A percentile compares a stretch with the other conserved stretches of the same genome.
phyloP scores from a whole-genome alignment of 495 filamentous ascomycete genomes.

The Hyaloscypha finlandica region DNA sequence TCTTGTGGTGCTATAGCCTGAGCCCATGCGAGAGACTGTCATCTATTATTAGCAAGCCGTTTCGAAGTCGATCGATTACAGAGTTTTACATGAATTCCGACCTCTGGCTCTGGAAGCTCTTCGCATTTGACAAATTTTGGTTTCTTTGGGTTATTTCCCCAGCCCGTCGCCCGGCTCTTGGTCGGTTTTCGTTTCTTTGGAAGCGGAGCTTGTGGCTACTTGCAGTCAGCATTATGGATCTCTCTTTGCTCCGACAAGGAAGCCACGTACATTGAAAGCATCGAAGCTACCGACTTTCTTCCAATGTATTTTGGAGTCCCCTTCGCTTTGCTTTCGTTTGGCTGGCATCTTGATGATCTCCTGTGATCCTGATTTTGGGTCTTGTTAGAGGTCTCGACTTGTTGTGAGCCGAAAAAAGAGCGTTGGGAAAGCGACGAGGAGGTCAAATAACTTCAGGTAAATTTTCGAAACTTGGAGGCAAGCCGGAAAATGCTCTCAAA shows the following conservation, averaged over 20 bases:
- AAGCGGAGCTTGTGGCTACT: not conserved
- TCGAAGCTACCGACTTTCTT: conserved; percentile 13
- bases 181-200: not conserved
- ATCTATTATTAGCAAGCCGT: not conserved
- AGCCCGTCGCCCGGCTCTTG: not conserved
- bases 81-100: conserved; percentile 19
- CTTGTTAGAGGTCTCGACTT: too few species aligned
- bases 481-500: not conserved
- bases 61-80: not conserved
- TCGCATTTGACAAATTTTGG: not conserved
- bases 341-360: not conserved
- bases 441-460: not conserved
- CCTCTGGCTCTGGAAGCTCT: conserved; percentile 14
- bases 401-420: not conserved
- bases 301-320: not conserved
- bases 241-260: not conserved
- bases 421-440: not conserved
- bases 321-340: not conserved
- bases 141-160: not conserved
- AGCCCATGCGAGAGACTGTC: conserved; percentile 21
- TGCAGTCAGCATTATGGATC: not conserved
- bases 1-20: conserved; percentile 5
- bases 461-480: not conserved
- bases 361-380: too few species aligned
- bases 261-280: conserved; percentile 20